These are phyloP conservation scores for Chlamydomonas incerta DNA, from an alignment of 139 green algal genomes.

Conservation along the genomic window DNA sequence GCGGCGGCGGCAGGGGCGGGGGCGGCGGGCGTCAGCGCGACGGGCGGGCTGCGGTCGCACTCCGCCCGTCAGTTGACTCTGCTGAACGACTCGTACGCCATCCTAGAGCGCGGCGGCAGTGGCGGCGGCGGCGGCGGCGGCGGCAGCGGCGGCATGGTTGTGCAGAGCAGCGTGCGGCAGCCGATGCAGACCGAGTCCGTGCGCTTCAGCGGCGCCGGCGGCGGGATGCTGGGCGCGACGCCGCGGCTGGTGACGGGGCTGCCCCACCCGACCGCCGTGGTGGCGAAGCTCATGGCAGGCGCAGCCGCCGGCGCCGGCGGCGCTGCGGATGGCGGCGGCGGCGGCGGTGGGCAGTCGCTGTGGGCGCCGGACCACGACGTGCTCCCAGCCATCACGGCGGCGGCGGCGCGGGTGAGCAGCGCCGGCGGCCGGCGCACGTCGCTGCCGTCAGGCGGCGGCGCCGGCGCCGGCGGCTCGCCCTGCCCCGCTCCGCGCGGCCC, in stretches of 20 bases:
- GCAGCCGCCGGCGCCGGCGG: neutral
- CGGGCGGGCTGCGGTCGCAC: too few species aligned
- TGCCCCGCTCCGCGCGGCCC: too few species aligned
- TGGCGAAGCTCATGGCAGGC: neutral
- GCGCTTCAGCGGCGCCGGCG: neutral
- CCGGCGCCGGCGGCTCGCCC: too few species aligned
- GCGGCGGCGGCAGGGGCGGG: neutral
- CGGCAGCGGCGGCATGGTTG: neutral
- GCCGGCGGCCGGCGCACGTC: too few species aligned
- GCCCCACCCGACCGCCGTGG: neutral
- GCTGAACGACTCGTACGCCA: too few species aligned
- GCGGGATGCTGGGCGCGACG: neutral
- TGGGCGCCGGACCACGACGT: too few species aligned
- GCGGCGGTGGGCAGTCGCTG: neutral
- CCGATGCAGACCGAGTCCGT: conserved; percentile 15
- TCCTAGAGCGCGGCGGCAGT: too few species aligned
- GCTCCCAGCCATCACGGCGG: too few species aligned
- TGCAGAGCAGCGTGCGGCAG: conserved; percentile 33
- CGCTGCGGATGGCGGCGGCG: neutral
- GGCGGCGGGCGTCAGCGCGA: too few species aligned
- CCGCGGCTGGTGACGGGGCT: neutral
- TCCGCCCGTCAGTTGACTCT: too few species aligned
- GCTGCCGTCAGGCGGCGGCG: too few species aligned
- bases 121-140: neutral
- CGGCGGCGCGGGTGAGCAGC: too few species aligned